A percentile compares a stretch with the other conserved stretches of the same genome.
Evolutionary conservation across 768 basidiomycete genomes (phyloP).

Genomic region (Lactarius tabidus): DNA sequence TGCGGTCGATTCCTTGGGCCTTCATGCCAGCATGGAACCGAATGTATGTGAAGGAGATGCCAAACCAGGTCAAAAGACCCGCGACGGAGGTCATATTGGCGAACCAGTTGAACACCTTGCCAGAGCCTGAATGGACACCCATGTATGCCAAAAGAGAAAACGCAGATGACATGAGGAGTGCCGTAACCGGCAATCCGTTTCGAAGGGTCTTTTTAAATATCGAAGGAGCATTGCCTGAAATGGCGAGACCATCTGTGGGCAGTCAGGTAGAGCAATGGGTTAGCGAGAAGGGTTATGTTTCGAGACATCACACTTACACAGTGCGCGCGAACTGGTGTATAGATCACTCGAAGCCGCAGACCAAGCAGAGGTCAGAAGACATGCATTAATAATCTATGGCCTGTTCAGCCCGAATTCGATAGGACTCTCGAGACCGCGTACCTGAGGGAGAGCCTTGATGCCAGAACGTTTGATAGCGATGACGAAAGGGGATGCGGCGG

Average conservation of each 20-base stretch:
- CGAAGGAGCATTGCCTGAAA: constrained; percentile 75
- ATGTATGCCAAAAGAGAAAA: constrained; percentile 81
- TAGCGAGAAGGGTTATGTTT: constrained; percentile 6
- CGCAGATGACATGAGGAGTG: constrained; percentile 61
- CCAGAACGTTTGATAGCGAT: constrained; percentile 84
- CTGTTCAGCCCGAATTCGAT: neutral
- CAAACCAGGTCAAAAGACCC: constrained; percentile 46
- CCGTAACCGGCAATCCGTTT: constrained; percentile 71
- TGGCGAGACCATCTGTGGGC: constrained; percentile 68
- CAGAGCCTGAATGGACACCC: constrained; percentile 62
- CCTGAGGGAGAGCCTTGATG: constrained; percentile 80
- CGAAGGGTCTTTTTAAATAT: constrained; percentile 68
- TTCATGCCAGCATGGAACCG: constrained; percentile 85
- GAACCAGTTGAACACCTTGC: constrained; percentile 77
- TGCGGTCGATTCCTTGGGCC: constrained; percentile 72
- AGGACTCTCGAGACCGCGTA: constrained; percentile 36
- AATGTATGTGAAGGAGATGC: constrained; percentile 45
- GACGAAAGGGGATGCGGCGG: constrained; percentile 83
- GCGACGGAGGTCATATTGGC: constrained; percentile 53
- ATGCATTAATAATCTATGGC: constrained; percentile 69
- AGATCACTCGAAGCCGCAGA: constrained; percentile 88
- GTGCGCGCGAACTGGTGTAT: constrained; percentile 82
- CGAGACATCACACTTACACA: constrained; percentile 50
- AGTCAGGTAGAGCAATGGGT: neutral
- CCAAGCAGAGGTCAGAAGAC: constrained; percentile 85